These are phyloP conservation scores for Diaporthe amygdali DNA, from an alignment of 2,329 filamentous ascomycete genomes.

Conservation along the genomic window DNA sequence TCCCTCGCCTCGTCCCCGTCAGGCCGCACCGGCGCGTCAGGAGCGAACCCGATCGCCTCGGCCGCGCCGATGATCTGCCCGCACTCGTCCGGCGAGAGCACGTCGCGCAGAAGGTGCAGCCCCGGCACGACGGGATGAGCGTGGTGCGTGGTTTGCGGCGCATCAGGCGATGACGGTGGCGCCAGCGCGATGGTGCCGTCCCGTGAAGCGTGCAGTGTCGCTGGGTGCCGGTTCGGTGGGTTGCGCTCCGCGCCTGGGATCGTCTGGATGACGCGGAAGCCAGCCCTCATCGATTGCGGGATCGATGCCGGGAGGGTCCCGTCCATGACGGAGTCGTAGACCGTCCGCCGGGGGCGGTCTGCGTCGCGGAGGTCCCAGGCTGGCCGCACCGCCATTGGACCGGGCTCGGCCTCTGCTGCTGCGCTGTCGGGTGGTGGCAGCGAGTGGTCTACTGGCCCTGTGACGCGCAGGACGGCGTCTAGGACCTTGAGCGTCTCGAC, in stretches of 20 bases:
- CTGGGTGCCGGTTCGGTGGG: constrained; percentile 71
- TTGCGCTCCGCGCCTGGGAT: constrained; percentile 66
- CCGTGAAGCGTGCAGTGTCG: constrained; percentile 66
- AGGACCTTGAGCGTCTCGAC: constrained; percentile 64
- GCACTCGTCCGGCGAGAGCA: constrained; percentile 67
- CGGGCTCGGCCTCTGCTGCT: background rate
- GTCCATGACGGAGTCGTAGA: constrained; percentile 65
- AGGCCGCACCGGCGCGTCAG: constrained; percentile 69
- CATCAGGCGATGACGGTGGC: constrained; percentile 28
- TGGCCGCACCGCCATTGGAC: constrained; percentile 62
- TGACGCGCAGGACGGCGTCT: constrained; percentile 68
- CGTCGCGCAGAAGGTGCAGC: constrained; percentile 63
- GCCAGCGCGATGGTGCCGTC: constrained; percentile 62
- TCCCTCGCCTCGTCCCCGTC: constrained; percentile 67
- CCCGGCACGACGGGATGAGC: constrained; percentile 68
- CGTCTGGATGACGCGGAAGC: constrained; percentile 64
- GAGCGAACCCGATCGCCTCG: constrained; percentile 69
- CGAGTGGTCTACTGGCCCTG: constrained; percentile 63
- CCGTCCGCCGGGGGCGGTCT: constrained; percentile 42
- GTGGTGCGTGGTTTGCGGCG: constrained; percentile 56
- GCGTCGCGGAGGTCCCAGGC: constrained; percentile 63
- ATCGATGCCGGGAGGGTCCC: constrained; percentile 54
- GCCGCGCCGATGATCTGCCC: constrained; percentile 69
- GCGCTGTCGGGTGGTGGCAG: constrained; percentile 19
- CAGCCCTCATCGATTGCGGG: constrained; percentile 28